These are phyloP conservation scores for Phytophthora cryptogea DNA, from an alignment of 352 stramenopile genomes.

Conservation along the genomic window DNA sequence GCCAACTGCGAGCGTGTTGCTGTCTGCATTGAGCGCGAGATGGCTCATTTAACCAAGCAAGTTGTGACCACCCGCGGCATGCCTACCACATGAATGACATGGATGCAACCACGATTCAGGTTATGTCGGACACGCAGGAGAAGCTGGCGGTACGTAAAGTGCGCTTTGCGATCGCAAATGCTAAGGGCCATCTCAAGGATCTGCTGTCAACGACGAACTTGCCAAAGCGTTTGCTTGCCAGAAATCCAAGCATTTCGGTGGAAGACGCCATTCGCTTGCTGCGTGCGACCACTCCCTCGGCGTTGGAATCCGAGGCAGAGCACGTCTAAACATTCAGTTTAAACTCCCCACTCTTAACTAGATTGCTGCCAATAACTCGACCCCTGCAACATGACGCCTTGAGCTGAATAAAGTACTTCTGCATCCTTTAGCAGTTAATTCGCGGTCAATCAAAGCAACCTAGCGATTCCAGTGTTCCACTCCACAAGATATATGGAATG, in stretches of 20 bases:
- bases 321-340: conserved; percentile 7
- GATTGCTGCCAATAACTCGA: not conserved
- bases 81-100: conserved; percentile 55
- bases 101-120: conserved; percentile 64
- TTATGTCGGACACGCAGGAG: conserved; percentile 58
- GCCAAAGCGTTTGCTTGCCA: conserved; percentile 35
- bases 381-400: not conserved
- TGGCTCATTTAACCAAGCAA: conserved; percentile 25
- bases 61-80: conserved; percentile 37
- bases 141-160: conserved; percentile 36
- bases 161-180: conserved; percentile 43
- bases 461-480: no score
- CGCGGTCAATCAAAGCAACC: no score
- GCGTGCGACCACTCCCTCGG: conserved; percentile 11
- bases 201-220: conserved; percentile 49
- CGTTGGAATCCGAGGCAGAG: conserved; percentile 11
- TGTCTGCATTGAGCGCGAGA: conserved; percentile 43
- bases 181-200: conserved; percentile 42
- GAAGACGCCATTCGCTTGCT: conserved; percentile 39
- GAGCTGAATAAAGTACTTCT: not conserved
- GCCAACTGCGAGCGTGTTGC: conserved; percentile 60
- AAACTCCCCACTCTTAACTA: no score
- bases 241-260: conserved; percentile 22
- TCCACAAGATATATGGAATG: no score
- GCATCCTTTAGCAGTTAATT: not conserved